Evolutionary conservation across 2,329 filamentous ascomycete species (phyloP), one percentile per base, ranked within the genome.

Genomic region (Talaromyces sp.): DNA sequence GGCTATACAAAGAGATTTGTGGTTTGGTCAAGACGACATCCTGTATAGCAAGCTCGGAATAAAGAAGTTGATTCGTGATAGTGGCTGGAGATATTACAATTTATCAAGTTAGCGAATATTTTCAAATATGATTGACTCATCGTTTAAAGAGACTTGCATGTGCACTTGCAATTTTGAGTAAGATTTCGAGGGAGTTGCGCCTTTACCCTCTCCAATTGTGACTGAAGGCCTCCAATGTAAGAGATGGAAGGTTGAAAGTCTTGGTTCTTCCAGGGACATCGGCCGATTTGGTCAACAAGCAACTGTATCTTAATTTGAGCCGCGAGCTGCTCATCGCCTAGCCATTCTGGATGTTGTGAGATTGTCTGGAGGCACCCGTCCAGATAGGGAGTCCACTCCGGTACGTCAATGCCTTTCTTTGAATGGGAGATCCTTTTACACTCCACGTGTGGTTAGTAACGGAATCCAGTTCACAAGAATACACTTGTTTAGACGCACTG

Each of bases 281-380:
- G 57, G 19, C 19, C 22, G 32, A 58, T 53, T 42, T 58, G 47
- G 2, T 53, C 30, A 42, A 58, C 47, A n/a, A 58, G 47, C 9
- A 58, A 58, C 22, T 58, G 57, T 19, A 58, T 58, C 30, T 53
- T 52, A 17, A 58, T 27, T 9, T 58, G 57, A 6, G 57, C 47
- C 19, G 57, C 47, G 17, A 58, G 57, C 47, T 58, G 30, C 47
- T 58, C 57, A 15, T 58, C 57, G 13, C 57, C 57, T 28, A 47
- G 47, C 44, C 57, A 58, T 19, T 58, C 47, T 42, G 57, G 57
- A 53, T 17, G 25, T 22, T 58, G 47, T 13, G 47, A 58, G 30
- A 58, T 10, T 5, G 11, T 42, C 19, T 58, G 57, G 2, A 58
- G 57, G 32, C 47, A 58, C 11, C 32, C 22, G 8, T 58, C 57